These are phyloP conservation scores for Candida sonorensis DNA, from an alignment of 805 yeast species.

Conservation along the genomic window DNA sequence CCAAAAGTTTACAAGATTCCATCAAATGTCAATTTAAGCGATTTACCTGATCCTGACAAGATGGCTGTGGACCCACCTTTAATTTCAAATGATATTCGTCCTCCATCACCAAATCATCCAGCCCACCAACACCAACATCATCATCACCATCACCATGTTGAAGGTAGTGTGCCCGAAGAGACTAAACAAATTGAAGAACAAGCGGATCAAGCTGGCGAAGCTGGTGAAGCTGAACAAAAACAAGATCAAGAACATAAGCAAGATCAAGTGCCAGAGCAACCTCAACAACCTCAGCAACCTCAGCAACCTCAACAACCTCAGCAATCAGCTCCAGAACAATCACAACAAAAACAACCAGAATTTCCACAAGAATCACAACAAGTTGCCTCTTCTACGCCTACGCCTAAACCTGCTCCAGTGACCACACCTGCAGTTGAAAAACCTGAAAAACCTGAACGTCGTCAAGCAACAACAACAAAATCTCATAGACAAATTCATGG, in stretches of 20 bases:
- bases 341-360: neutral
- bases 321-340: constrained; percentile 4
- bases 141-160: too few relatives aligned
- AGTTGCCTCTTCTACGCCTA: constrained; percentile 17
- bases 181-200: too few relatives aligned
- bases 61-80: too few relatives aligned
- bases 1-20: too few relatives aligned
- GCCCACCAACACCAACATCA: too few relatives aligned
- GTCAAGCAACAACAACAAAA: constrained; percentile 27
- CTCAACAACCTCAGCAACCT: neutral
- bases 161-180: too few relatives aligned
- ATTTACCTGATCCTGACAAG: too few relatives aligned
- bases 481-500: constrained; percentile 62
- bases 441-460: constrained; percentile 27
- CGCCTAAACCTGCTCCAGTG: constrained; percentile 13
- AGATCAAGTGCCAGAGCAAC: constrained; percentile 1
- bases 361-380: constrained; percentile 8
- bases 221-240: too few relatives aligned
- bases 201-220: constrained; percentile 1
- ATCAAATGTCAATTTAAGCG: too few relatives aligned
- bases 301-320: constrained; percentile 1
- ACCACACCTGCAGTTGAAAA: constrained; percentile 1
- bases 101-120: too few relatives aligned
- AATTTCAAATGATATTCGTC: too few relatives aligned
- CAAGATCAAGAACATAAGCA: constrained; percentile 4